Evolutionary conservation across 371 early-diverging fungal species (phyloP), one percentile per base, ranked within the genome.

Genomic region (Saksenaea oblongispora): DNA sequence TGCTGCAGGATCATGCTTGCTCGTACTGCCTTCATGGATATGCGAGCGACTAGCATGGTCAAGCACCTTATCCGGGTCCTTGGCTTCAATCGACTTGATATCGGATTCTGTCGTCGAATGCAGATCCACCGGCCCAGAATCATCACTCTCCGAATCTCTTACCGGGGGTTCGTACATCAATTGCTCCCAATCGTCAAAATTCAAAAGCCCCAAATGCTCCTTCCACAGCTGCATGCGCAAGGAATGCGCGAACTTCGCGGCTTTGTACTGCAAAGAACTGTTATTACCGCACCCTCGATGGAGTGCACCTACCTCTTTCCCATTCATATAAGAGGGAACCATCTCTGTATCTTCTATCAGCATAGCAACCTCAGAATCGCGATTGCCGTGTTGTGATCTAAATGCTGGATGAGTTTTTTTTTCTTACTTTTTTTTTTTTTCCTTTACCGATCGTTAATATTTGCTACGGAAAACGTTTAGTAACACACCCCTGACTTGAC

Each of bases 281-380:
- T 27, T 26, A 58, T 5, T 5, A 36, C 7, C 18, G 56, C 18
- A 31, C 15, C 51, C 24, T 60, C 8, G 2, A 41, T 27, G 14
- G 22, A 9, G 26, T 7, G 11, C 27, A 55, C 66, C 59, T 74
- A 84, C 87, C 26, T 83, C 78, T 34, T 87, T 78, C 1, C 91
- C 92, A 64, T 91, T 83, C 93, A 95, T 91, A 47, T 72, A 79
- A 0, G 89, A 84, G 9, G 80, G 76, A 2, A 95, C 78, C 37
- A 75, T 76, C 14, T 87, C 83, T 1, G 87, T 82, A 74, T 95
- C 95, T 72, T 93, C 92, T 44, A 95, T 82, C n/a, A 95, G 56
- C 70, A 92, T 84, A 17, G 93, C 93, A 37, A 95, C 84, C 79
- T 97, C 98, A 5, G 95, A 92, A 69, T 97, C 98, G 59, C 96